Conservation (phyloP, 805 yeast genomes). For the Jamesozyma lodderae region DNA sequence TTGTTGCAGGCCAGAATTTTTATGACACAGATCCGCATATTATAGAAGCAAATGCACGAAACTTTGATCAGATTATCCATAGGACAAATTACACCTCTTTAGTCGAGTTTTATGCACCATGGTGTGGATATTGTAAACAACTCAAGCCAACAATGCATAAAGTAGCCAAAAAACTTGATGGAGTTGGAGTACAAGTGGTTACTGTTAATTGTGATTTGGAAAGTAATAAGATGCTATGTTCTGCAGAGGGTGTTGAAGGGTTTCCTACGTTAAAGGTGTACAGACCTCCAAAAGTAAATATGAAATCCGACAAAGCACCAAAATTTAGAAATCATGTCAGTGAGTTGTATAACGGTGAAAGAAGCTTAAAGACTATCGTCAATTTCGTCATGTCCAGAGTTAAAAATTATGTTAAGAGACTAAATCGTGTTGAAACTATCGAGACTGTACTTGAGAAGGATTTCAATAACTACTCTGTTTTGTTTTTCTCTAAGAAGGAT, state of each 20-base stretch:
- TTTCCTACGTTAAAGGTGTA: slow-evolving; percentile 79
- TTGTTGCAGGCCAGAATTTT: slow-evolving; percentile 20
- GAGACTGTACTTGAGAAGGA: slow-evolving; percentile 15
- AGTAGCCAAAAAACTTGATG: slow-evolving; percentile 51
- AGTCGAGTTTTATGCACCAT: slow-evolving; percentile 90
- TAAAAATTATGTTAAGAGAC: slow-evolving; percentile 55
- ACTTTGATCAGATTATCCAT: slow-evolving; percentile 58
- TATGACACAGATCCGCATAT: slow-evolving; percentile 34
- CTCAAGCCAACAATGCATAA: slow-evolving; percentile 56
- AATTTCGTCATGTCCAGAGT: slow-evolving; percentile 48
- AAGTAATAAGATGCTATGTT: slow-evolving; percentile 60
- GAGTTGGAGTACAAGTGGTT: slow-evolving; percentile 55
- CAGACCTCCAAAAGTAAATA: slow-evolving; percentile 60
- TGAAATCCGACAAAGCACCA: slow-evolving; percentile 8
- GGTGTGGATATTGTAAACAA: slow-evolving; percentile 92
- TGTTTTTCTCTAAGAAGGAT: slow-evolving; percentile 45
- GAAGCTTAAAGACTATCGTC: slow-evolving; percentile 46
- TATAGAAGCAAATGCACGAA: slow-evolving; percentile 45
- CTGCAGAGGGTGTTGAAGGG: slow-evolving; percentile 55
- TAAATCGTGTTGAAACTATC: slow-evolving; percentile 32
- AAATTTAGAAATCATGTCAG: slow-evolving; percentile 34
- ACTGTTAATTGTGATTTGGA: slow-evolving; percentile 80
- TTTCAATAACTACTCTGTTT: slow-evolving; percentile 30
- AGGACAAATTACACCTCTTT: slow-evolving; percentile 68
- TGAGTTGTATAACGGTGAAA: slow-evolving; percentile 54